Evolutionary conservation across 768 basidiomycete genomes (phyloP).

Genomic region (Boletus tomentosulus): DNA sequence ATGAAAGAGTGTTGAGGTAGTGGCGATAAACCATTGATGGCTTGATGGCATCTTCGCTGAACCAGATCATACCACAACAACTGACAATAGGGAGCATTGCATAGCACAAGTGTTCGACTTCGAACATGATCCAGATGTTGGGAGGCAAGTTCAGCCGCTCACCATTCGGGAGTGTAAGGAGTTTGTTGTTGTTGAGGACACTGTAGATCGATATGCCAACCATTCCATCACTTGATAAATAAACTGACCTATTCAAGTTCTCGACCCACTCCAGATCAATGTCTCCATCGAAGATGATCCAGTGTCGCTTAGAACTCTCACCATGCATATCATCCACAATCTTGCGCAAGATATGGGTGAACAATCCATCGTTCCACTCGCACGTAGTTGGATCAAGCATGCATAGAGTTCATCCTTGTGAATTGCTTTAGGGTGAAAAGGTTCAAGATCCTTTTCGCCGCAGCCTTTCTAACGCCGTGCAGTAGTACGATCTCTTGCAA

Average conservation of each 20-base stretch:
- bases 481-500: too few relatives aligned
- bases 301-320: conserved; percentile 91
- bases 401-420: conserved; percentile 96
- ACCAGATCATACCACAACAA: conserved; percentile 99
- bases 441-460: too few relatives aligned
- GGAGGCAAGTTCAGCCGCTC: conserved; percentile 95
- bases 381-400: conserved; percentile 95
- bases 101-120: conserved; percentile 96
- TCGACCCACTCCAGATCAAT: conserved; percentile 99
- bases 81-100: conserved; percentile 98
- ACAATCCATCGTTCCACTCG: conserved; percentile 98
- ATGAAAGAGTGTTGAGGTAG: conserved; percentile 74
- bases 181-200: conserved; percentile 97
- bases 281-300: conserved; percentile 99
- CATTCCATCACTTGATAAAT: background rate
- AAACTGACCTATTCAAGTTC: conserved; percentile 89
- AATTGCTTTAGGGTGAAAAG: conserved; percentile 99
- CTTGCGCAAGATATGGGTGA: conserved; percentile 95
- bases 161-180: conserved; percentile 94
- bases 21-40: conserved; percentile 88
- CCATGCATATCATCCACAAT: too few relatives aligned
- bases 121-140: conserved; percentile 99
- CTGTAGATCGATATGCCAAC: conserved; percentile 39
- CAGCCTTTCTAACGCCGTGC: too few relatives aligned
- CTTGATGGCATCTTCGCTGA: conserved; percentile 93